Evolutionary conservation across 2,329 filamentous ascomycete species (phyloP), one percentile per base, ranked within the genome.

Genomic region (Colletotrichum karsti): DNA sequence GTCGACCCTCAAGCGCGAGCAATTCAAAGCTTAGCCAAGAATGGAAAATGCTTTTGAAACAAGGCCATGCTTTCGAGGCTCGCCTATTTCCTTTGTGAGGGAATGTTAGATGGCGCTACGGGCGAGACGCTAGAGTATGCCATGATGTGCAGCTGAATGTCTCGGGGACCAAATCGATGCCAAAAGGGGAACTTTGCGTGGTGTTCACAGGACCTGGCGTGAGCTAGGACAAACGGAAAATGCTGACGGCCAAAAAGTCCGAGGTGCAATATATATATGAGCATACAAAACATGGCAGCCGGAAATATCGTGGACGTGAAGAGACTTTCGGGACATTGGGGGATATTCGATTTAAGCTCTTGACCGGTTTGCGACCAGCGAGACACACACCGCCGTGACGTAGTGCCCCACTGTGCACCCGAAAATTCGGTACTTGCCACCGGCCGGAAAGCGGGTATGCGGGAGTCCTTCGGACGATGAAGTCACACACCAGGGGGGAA

Each of bases 331-430:
- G 54, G 35, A 46, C 44, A 28, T 20, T 28, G 24, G 56, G 37
- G 55, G 22, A 44, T 42, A 18, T 30, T 44, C 26, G 39, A 33
- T 63, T 66, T 63, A 67, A 62, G 41, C 41, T 67, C 33, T 55
- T 18, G 22, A 13, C n/a, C 37, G n/a, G 24, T 56, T 37, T 39
- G 54, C 42, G 39, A 28, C 30, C 26, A 33, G 35, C 22, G 37
- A 61, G 59, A 48, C 35, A 55, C 20, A 42, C 30, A 24, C 30
- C 18, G 44, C 42, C 59, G 64, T 67, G 64, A 67, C 64, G 64
- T 67, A 67, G 51, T 57, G 42, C 22, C 44, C 63, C 64, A 63
- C 59, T 37, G 51, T 13, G 24, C 26, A 26, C 54, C 64, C 64
- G 51, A 58, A 24, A 57, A 18, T 20, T 63, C 48, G 63, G 63